A percentile compares a stretch with the other conserved stretches of the same genome.
These are phyloP conservation scores for Schizochytrium sp. DNA, from an alignment of 108 stramenopile genomes.

Conservation along the genomic window DNA sequence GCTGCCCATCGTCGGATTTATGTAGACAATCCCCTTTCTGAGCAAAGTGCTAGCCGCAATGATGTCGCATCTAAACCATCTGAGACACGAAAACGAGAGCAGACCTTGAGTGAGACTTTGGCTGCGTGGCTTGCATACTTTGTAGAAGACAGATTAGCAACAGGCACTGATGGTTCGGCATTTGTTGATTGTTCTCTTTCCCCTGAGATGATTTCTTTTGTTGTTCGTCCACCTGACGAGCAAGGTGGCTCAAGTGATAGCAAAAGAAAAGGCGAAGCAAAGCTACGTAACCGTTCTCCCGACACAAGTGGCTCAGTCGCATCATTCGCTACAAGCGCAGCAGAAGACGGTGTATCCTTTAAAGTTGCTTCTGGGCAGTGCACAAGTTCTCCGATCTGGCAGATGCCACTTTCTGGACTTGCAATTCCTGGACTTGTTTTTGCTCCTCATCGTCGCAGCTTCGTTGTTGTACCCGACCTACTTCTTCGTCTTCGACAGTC, in stretches of 20 bases:
- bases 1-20: neutral
- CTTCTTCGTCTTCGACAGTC: neutral
- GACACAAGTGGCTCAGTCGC: neutral
- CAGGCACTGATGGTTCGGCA: neutral
- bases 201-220: no score
- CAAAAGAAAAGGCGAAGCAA: no score
- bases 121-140: neutral
- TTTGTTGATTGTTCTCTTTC: no score
- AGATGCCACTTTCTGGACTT: neutral
- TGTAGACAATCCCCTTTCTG: no score
- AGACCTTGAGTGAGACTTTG: neutral
- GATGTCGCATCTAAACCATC: no score
- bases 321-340: neutral
- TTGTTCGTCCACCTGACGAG: no score
- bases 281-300: no score
- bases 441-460: neutral
- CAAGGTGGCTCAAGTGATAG: no score
- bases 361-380: neutral
- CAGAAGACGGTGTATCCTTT: neutral
- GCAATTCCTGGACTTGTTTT: neutral
- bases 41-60: no score
- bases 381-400: neutral
- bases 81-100: neutral
- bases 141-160: neutral
- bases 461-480: neutral